Conservation (phyloP, 2,329 filamentous ascomycete species). For the Raffaelea ambrosiae region DNA sequence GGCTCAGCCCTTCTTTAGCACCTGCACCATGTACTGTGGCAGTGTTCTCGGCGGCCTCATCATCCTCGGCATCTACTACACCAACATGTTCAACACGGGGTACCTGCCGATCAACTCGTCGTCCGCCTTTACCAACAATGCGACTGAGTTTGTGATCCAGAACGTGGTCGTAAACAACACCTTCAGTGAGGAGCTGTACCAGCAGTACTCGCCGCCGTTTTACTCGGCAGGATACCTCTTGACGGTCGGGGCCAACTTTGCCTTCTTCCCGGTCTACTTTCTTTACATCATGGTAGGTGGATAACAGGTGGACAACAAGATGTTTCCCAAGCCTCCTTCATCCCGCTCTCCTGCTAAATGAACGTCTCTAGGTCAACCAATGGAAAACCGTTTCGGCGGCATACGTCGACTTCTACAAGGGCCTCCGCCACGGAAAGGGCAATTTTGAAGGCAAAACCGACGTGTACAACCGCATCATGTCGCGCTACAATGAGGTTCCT, state of each 20-base stretch:
- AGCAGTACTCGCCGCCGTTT: slow-evolving; percentile 32
- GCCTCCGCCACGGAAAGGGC: slow-evolving; percentile 26
- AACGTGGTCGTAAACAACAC: slow-evolving; percentile 27
- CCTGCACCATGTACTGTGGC: slow-evolving; percentile 25
- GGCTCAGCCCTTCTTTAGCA: slow-evolving; percentile 31
- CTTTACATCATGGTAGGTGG: slow-evolving; percentile 28
- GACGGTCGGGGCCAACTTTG: slow-evolving; percentile 32
- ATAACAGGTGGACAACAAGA: too few relatives aligned
- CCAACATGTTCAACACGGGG: slow-evolving; percentile 32
- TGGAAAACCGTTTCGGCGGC: slow-evolving; percentile 27
- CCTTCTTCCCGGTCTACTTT: slow-evolving; percentile 34
- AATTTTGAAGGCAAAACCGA: slow-evolving; percentile 35
- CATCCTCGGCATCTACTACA: slow-evolving; percentile 31
- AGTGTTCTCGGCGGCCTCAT: slow-evolving; percentile 26
- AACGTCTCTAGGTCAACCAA: slow-evolving; percentile 22
- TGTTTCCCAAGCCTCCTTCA: slow-evolving; percentile 19
- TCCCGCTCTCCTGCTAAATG: slow-evolving; percentile 1
- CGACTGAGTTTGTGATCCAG: slow-evolving; percentile 29
- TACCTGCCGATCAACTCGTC: slow-evolving; percentile 41
- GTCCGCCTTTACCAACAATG: slow-evolving; percentile 35
- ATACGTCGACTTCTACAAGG: slow-evolving; percentile 29
- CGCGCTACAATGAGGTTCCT: slow-evolving; percentile 34
- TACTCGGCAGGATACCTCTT: slow-evolving; percentile 34
- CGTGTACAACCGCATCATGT: slow-evolving; percentile 33
- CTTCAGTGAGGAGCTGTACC: slow-evolving; percentile 28